Conservation (phyloP, 768 basidiomycete genomes). For the Stropharia rugosoannulata region DNA sequence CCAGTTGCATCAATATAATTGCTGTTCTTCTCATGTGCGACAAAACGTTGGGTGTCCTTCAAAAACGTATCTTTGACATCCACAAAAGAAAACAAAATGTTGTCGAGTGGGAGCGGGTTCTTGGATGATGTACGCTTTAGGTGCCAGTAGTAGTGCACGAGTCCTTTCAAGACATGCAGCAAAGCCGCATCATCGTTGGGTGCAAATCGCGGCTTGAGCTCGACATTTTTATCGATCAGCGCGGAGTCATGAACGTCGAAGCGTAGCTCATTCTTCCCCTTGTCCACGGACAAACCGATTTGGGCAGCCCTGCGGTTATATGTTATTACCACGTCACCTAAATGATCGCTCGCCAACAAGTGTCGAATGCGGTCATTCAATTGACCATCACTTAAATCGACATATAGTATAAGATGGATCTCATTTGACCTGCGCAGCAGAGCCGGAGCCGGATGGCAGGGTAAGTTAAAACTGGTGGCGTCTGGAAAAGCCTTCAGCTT, state of each 20-base stretch:
- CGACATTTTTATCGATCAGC: not conserved
- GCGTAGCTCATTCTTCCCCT: not conserved
- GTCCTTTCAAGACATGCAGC: not conserved
- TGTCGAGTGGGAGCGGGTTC: no score
- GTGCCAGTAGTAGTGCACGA: not conserved
- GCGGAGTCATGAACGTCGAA: not conserved
- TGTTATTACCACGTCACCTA: no score
- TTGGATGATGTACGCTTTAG: not conserved
- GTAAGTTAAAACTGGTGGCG: not conserved
- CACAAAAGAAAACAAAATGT: not conserved
- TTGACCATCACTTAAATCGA: not conserved
- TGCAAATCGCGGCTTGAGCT: not conserved
- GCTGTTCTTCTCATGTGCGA: no score
- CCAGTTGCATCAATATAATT: no score
- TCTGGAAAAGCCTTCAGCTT: not conserved
- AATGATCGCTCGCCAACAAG: no score
- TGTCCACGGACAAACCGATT: no score
- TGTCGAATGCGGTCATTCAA: not conserved
- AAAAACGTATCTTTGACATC: no score
- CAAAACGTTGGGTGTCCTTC: no score
- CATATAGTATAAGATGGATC: not conserved
- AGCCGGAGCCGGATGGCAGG: not conserved
- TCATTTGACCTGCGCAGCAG: not conserved
- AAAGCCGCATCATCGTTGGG: not conserved
- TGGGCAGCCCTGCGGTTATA: no score